Base-by-base conservation (phyloP, 2,329 filamentous ascomycete genomes). In the Esteya vermicola region DNA sequence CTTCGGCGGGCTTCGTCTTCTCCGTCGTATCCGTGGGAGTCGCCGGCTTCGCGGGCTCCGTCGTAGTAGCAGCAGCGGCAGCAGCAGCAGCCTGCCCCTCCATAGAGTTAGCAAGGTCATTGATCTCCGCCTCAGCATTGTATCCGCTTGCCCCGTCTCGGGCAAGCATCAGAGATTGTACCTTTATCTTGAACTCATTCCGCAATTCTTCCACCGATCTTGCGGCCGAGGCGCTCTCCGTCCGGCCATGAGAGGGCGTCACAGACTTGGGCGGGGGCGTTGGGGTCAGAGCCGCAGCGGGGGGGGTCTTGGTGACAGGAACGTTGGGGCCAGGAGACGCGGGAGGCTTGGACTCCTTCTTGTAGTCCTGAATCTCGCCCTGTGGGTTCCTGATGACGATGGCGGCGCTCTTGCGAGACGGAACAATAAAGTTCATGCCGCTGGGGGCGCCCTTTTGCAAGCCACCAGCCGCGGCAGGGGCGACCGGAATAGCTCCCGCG, bases 301-400 rank as follows among this genome's bases (percentile, higher is more conserved):
- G 75, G 18, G 80, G 76, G 1, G 78, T 75, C 60, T 80, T 82
- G 40, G 72, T 65, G 42, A 64, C 61, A 38, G 70, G 66, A 13
- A 32, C 28, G 54, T 64, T 63, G 0, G 72, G 66, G 4, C 68
- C 67, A 6, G 75, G 70, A 2, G 75, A 74, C 2, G 68, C 61
- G 4, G 74, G 72, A 1, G 71, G 58, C 56, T 75, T 75, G 45
- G 72, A 61, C 40, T 61, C 73, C 55, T 64, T 83, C 55, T 64
- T 83, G 63, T 68, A 72, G 50, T 85, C 77, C 12, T 95, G 65
- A 23, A 77, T 74, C 54, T 91, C 85, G 46, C 85, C 88, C 41
- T 79, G 72, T 23, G 80, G 72, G 52, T 85, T 84, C 67, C 85
- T 93, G 66, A 95, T 94, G 36, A 78, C 68, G 48, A 95, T 81